These are phyloP conservation scores for Aspergillus sp. DNA, from an alignment of 2,329 filamentous ascomycete genomes.

Conservation along the genomic window DNA sequence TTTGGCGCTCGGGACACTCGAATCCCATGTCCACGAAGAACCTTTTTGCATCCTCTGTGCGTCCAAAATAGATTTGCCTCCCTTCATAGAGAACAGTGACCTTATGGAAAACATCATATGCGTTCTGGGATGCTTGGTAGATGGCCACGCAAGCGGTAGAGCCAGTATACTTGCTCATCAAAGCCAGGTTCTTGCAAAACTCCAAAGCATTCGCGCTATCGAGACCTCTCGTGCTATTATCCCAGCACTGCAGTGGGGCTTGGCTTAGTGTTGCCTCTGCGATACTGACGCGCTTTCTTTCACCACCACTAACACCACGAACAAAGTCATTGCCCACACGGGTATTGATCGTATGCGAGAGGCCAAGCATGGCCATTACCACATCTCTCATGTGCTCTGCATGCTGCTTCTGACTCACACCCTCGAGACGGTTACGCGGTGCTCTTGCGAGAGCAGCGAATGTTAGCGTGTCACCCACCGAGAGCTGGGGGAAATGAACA, in stretches of 20 bases:
- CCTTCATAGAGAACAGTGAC: constrained; percentile 72
- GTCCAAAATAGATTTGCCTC: constrained; percentile 74
- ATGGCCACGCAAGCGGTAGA: constrained; percentile 57
- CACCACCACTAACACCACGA: constrained; percentile 62
- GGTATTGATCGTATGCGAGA: constrained; percentile 53
- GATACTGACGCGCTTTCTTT: constrained; percentile 62
- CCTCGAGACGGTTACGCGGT: constrained; percentile 43
- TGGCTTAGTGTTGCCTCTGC: constrained; percentile 54
- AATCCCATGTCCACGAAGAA: constrained; percentile 73
- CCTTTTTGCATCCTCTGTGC: constrained; percentile 56
- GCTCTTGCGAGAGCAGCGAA: constrained; percentile 71
- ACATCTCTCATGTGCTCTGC: constrained; percentile 46
- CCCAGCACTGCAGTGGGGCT: constrained; percentile 49
- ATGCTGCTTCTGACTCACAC: constrained; percentile 44
- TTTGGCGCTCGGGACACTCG: constrained; percentile 67
- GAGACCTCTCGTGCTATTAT: constrained; percentile 52
- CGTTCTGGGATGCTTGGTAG: constrained; percentile 52
- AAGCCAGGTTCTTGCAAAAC: constrained; percentile 54
- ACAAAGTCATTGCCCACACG: constrained; percentile 56
- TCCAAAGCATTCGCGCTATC: constrained; percentile 58
- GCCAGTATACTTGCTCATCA: constrained; percentile 51
- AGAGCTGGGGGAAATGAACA: constrained; percentile 76
- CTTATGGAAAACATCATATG: constrained; percentile 68
- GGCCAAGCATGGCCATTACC: constrained; percentile 46
- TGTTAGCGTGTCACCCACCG: constrained; percentile 74